phyloP scores from a whole-genome alignment of 768 basidiomycete species.

The Auricularia sp. region DNA sequence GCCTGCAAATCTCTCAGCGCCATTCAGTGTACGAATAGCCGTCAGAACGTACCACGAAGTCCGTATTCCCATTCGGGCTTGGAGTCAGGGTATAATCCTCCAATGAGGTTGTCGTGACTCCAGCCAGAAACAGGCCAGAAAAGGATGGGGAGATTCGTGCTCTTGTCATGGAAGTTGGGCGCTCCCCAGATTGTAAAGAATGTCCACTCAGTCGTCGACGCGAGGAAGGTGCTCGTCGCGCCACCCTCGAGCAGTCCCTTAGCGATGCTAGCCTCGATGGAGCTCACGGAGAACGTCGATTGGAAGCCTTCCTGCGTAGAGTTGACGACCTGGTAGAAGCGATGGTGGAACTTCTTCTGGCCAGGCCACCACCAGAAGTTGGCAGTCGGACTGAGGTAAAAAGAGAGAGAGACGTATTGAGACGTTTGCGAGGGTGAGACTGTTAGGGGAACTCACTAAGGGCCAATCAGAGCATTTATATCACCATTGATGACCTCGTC shows the following conservation, averaged over 20 bases:
- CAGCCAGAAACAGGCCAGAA: neutral
- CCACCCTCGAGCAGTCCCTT: neutral
- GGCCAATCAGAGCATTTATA: neutral
- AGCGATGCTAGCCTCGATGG: neutral
- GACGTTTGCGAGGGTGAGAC: neutral
- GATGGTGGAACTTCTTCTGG: constrained; percentile 3
- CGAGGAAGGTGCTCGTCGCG: neutral
- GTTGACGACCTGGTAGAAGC: constrained; percentile 2
- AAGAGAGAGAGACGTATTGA: neutral
- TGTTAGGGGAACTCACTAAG: neutral
- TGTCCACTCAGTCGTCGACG: neutral
- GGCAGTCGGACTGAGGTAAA: neutral
- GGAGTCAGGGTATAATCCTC: neutral
- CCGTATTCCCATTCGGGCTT: constrained; percentile 1
- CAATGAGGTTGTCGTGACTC: neutral
- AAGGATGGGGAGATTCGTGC: neutral
- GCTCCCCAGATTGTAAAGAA: neutral
- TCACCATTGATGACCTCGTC: neutral
- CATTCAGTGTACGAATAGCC: neutral
- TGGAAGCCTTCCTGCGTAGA: constrained; percentile 1
- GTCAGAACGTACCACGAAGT: neutral
- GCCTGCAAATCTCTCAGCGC: neutral
- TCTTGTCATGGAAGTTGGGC: constrained; percentile 3
- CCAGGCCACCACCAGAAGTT: constrained; percentile 3
- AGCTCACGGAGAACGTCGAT: neutral